Evolutionary conservation across 1,139 yeast species (phyloP), one percentile per base, ranked within the genome.

Genomic region (Kodamaea anthophila): DNA sequence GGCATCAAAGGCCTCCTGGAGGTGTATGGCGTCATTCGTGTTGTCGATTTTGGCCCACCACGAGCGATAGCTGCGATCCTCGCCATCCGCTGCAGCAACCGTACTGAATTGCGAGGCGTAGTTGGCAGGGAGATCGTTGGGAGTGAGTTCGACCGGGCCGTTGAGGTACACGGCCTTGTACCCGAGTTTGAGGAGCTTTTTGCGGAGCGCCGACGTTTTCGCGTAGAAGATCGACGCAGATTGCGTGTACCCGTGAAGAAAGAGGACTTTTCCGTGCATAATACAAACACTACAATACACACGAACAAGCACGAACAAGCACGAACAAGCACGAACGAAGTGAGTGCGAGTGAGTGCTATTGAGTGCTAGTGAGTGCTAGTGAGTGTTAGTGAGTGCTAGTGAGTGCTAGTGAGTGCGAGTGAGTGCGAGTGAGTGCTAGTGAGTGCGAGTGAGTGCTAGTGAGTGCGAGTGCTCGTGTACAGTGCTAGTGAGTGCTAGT

Each of bases 101-200:
- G 67, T 48, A 22, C 52, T 54, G 43, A 48, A 62, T 39, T 48
- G 65, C 26, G 55, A 73, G 58, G 42, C 49, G 35, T 62, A 69
- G n/a, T 51, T 42, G 7, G 64, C 47, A 2, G 94, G 93, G 36
- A 85, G 56, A 42, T 86, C 94, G 2, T 78, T 71, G 6, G 77
- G 71, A 2, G 74, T 67, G 24, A 87, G 58, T 18, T 61, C 56
- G 5, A 74, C 58, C 2, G 96, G 96, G 1, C 82, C 96, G 44
- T 84, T 84, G 31, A 86, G 57, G 51, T 82, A 88, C 9, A 80
- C 74, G 16, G 88, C 70, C 46, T 83, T 85, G 41, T 41, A 43
- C 16, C 44, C 51, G 20, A 62, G 40, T 29, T 64, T 59, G 30
- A 47, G 39, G 18, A 66, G 47, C 38, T 49, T 53, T 35, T 66